These are phyloP conservation scores for Ascocoryne sarcoides DNA, from an alignment of 2,329 filamentous ascomycete species.

Conservation along the genomic window DNA sequence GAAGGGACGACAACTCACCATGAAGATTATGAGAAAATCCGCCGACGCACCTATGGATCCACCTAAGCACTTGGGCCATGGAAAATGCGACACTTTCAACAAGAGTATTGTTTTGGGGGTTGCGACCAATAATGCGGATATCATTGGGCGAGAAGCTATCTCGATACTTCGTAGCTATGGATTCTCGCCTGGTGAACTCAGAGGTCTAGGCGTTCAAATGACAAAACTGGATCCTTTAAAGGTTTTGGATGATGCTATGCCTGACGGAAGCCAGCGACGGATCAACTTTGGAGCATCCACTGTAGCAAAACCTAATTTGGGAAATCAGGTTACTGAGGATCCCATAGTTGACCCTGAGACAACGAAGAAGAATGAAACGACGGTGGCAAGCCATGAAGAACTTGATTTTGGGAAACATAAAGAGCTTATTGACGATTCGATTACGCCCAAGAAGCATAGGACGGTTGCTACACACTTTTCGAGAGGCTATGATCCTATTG, in stretches of 20 bases:
- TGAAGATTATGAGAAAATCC: conserved; percentile 90
- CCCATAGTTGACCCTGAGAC: conserved; percentile 43
- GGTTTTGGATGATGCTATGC: conserved; percentile 38
- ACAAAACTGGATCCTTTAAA: conserved; percentile 83
- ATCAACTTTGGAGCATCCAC: conserved; percentile 59
- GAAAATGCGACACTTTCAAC: conserved; percentile 89
- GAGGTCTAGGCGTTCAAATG: conserved; percentile 87
- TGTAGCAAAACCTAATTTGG: conserved; percentile 26
- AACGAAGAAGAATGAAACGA: conserved; percentile 28
- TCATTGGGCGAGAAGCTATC: conserved; percentile 75
- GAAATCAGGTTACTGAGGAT: conserved; percentile 32
- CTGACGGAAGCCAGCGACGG: conserved; percentile 69
- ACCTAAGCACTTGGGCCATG: conserved; percentile 87
- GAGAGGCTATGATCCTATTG: conserved; percentile 39
- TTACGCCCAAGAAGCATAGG: conserved; percentile 22
- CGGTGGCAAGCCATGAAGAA: conserved; percentile 13
- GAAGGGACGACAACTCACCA: conserved; percentile 77
- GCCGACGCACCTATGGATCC: conserved; percentile 84
- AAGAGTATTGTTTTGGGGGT: conserved; percentile 79
- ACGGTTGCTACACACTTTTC: conserved; percentile 3
- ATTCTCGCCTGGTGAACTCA: conserved; percentile 85
- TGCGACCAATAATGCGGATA: conserved; percentile 65
- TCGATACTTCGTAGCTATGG: conserved; percentile 72
- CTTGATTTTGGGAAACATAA: conserved; percentile 13
- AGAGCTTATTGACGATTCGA: conserved; percentile 19